These are phyloP conservation scores for Talaromyces sp. DNA, from an alignment of 2,329 filamentous ascomycete species.

Conservation along the genomic window DNA sequence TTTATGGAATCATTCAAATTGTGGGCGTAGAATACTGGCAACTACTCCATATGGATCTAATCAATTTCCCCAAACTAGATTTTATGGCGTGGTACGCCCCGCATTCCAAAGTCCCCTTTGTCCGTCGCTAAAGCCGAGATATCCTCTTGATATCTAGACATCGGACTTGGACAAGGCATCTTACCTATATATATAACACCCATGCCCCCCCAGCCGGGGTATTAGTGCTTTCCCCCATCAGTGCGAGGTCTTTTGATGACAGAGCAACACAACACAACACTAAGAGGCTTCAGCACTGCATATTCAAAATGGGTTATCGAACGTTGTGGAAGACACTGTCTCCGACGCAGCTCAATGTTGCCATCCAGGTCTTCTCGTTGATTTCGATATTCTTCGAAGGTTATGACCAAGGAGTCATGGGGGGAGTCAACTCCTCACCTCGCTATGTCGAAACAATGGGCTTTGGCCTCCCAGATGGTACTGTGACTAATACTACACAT, in stretches of 20 bases:
- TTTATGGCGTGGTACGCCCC: neutral
- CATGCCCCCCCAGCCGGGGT: neutral
- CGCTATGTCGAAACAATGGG: slow-evolving; percentile 40
- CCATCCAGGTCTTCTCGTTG: slow-evolving; percentile 33
- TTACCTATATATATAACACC: neutral
- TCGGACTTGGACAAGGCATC: neutral
- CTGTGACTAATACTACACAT: slow-evolving; percentile 48
- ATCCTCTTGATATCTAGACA: neutral
- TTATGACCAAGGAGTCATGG: slow-evolving; percentile 56
- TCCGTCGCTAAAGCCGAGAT: neutral
- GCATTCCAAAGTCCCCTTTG: neutral
- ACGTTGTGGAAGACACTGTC: slow-evolving; percentile 45
- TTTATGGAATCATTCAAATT: neutral
- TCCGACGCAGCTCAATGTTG: slow-evolving; percentile 42
- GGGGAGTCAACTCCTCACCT: slow-evolving; percentile 46
- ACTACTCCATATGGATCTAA: neutral
- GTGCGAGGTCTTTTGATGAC: neutral
- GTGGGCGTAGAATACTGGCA: neutral
- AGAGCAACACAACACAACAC: neutral
- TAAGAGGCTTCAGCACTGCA: neutral
- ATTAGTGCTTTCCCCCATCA: neutral
- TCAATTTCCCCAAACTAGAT: neutral
- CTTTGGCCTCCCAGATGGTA: slow-evolving; percentile 46
- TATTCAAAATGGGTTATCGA: slow-evolving; percentile 36
- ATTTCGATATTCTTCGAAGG: slow-evolving; percentile 42